Evolutionary conservation across 2,329 filamentous ascomycete genomes (phyloP).

Genomic region (Diaporthe australafricana): DNA sequence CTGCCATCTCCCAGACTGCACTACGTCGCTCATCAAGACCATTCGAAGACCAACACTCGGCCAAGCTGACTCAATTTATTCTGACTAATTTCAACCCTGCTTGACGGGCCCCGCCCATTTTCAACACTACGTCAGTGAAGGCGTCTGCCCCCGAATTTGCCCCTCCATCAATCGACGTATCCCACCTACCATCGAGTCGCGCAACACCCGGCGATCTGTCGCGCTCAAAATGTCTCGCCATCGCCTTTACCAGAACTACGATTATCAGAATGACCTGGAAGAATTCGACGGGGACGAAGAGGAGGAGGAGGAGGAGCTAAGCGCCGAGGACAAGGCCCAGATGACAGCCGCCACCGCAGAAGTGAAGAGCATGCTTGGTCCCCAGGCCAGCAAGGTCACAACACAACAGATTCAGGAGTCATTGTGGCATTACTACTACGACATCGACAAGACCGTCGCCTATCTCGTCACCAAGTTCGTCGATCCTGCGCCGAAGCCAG

Average conservation of each 20-base stretch:
- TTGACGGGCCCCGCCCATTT: background rate
- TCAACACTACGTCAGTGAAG: conserved; percentile 19
- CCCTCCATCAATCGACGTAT: conserved; percentile 1
- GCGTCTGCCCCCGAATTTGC: background rate
- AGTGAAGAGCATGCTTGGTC: conserved; percentile 74
- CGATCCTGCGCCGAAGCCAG: conserved; percentile 54
- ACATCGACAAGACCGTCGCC: conserved; percentile 84
- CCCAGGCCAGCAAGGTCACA: conserved; percentile 66
- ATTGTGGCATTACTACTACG: conserved; percentile 96
- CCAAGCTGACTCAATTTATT: background rate
- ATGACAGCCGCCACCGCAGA: conserved; percentile 75
- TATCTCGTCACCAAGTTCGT: conserved; percentile 79
- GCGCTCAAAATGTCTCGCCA: conserved; percentile 57
- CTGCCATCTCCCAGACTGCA: background rate
- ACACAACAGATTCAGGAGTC: conserved; percentile 83
- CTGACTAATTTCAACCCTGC: background rate
- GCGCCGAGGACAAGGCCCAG: conserved; percentile 57
- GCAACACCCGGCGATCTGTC: background rate
- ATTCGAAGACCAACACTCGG: background rate
- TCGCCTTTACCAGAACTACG: conserved; percentile 58
- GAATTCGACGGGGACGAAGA: conserved; percentile 60
- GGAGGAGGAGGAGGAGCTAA: conserved; percentile 59
- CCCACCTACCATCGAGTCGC: background rate
- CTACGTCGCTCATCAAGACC: background rate
- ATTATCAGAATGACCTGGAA: conserved; percentile 63